Evolutionary conservation across 225 moss, liverwort and hornwort species (phyloP).

Genomic region (Ulota crispa): DNA sequence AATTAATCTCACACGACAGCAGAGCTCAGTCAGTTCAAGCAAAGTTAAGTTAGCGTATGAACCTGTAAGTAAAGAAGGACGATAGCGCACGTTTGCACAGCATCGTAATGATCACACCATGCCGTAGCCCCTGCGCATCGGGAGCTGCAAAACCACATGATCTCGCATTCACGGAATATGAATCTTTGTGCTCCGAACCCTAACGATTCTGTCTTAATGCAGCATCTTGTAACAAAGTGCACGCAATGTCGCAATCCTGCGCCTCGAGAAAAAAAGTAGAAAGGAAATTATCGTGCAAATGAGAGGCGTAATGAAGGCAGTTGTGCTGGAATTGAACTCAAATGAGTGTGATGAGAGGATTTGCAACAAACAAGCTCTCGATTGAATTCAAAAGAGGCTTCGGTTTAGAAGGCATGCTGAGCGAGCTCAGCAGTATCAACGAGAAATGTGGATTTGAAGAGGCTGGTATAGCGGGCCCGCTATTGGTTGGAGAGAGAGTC

Average conservation of each 20-base stretch:
- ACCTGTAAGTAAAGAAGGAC: constrained; percentile 82
- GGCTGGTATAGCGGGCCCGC: neutral
- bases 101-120: constrained; percentile 28
- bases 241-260: neutral
- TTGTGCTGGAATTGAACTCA: neutral
- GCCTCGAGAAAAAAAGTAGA: neutral
- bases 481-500: neutral
- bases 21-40: neutral
- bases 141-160: constrained; percentile 30
- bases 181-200: neutral
- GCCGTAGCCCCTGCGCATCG: constrained; percentile 19
- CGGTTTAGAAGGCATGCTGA: no score
- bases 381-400: neutral
- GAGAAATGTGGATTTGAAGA: neutral
- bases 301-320: neutral
- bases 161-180: constrained; percentile 9
- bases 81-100: constrained; percentile 34
- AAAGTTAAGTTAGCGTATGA: neutral
- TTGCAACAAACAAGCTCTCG: neutral
- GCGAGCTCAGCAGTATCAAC: neutral
- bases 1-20: neutral
- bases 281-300: neutral
- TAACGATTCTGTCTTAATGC: neutral
- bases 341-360: neutral
- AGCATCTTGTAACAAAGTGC: neutral